Evolutionary conservation across 2,329 filamentous ascomycete genomes (phyloP), one percentile per base, ranked within the genome.

Genomic region (Colletotrichum sansevieriae): DNA sequence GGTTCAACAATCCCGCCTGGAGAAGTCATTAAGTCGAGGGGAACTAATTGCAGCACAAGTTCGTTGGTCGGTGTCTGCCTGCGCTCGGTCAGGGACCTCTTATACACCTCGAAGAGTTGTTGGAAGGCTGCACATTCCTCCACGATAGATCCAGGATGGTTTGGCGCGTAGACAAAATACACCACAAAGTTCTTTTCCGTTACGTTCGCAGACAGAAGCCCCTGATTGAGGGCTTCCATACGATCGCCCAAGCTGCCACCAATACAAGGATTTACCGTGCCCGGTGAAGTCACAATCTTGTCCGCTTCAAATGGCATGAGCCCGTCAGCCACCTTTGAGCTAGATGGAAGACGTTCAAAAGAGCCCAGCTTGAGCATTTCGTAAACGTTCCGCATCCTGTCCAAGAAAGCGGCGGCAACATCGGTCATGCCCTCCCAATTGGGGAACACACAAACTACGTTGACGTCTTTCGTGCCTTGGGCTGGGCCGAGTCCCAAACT

Each of bases 51-150:
- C 18, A 97, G 81, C 4, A 94, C 90, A n/a, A 96, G 76, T 65
- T 95, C 92, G 63, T 88, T 90, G 22, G 81, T 74, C 4, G 83
- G 77, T 7, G 80, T 73, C 61, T 83, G 75, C 67, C 80, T 82
- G 64, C 82, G 83, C 20, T 81, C 79, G 3, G 79, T 76, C 52
- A 87, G 76, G 22, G 83, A 75, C 68, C 79, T 82, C 70, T 82
- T 85, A 74, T 92, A 92, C 4, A 86, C 80, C 70, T 92, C 89
- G 72, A 91, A 92, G 5, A 95, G 87, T 44, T 87, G 84, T 77
- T 92, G 90, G 76, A 95, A 95, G 11, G 91, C 89, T 11, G 88
- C 85, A 74, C 92, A 95, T 1, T 93, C 87, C 70, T 94, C 90
- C 13, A 91, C 85, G 74, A 93, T 81, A 64, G 90, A 87, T 4